Base-by-base conservation (phyloP, 129 eudicot species). In the Rutidosis leptorrhynchoides region DNA sequence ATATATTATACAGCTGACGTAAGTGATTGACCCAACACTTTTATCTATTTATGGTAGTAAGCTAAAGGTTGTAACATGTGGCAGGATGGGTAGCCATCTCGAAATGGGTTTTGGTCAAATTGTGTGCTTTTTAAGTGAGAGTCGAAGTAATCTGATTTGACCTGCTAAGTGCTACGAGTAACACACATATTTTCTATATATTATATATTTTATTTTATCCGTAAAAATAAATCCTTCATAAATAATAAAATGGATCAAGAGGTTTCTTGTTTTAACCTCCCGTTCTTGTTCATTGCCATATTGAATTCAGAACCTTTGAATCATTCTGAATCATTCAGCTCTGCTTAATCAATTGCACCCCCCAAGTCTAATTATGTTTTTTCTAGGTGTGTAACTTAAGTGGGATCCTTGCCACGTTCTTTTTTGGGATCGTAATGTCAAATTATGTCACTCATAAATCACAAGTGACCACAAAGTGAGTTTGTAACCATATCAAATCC, bases 381-480 rank as follows among this genome's bases (percentile, higher is more conserved):
- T 17, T 74, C 55, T 80, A 93, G 98, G 77, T 93, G 76, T 83
- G 80, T 66, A 65, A 75, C 62, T 68, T 83, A 59, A 93, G 98
- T 84, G 98, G 96, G 40, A 93, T 93, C 62, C 85, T 93, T 49
- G 68, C 96, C 0, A 95, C 86, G 15, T 93, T 93, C 84, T 84
- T 93, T 68, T 93, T 96, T 72, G 98, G 96, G 71, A 84, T 93
- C 57, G 87, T 86, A 48, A 93, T 89, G 98, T 86, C 96, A 26
- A 96, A 93, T 58, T 93, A 93, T 68, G 81, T 88, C 65, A 84
- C 92, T 2, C 77, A 69, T 15, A 76, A 78, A 51, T 88, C 98
- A 62, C 86, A 81, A 86, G 81, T 84, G 26, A 82, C 98, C 27
- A 76, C 95, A 26, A 93, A 71, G 98, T 86, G 76, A 71, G 98